Evolutionary conservation across 257 asterid genomes (phyloP), one percentile per base, ranked within the genome.

Genomic region (Thymus mandschuricus): DNA sequence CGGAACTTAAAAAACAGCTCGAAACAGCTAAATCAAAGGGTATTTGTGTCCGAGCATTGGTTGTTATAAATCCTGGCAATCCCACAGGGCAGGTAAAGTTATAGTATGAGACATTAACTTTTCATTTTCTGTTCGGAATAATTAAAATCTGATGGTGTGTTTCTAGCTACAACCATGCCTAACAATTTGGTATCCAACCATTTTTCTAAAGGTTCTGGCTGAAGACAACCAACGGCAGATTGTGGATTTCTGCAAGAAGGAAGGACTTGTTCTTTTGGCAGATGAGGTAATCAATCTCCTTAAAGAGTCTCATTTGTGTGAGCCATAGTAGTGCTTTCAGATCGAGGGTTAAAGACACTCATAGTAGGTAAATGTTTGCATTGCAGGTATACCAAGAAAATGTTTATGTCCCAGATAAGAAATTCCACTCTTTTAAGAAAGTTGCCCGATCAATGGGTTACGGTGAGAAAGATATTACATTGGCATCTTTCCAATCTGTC

Each of bases 261-360:
- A 95, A 88, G 92, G 96, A n/a, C 96, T 95, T 40, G 96, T 92
- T 80, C 99, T 95, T 77, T 78, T 95, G 79, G 99, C 99, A 10
- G 99, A 95, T 74, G 99, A 95, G 92, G 99, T 95, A 76, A 79
- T 38, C 35, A 40, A 1, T 40, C 67, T 11, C 40, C 70, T 15
- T 51, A 63, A 38, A n/a, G 21, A 21, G 5, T 31, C 71, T 31
- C 62, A 49, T 9, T 71, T 28, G 5, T 3, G 15, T 15, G 51
- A 61, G 40, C 34, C 21, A 61, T n/a, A 12, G 3, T 60, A 34
- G 66, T 8, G 27, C 43, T 11, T 58, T 33, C 8, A 11, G 44
- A 11, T 58, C 2, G 28, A 30, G 6, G 43, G 31, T 11, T 29
- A 0, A 33, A 12, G 13, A 13, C 5, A 6, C 43, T 45, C 12